These are phyloP conservation scores for Ophiostoma sp. DNA, from an alignment of 2,329 filamentous ascomycete species.

Conservation along the genomic window DNA sequence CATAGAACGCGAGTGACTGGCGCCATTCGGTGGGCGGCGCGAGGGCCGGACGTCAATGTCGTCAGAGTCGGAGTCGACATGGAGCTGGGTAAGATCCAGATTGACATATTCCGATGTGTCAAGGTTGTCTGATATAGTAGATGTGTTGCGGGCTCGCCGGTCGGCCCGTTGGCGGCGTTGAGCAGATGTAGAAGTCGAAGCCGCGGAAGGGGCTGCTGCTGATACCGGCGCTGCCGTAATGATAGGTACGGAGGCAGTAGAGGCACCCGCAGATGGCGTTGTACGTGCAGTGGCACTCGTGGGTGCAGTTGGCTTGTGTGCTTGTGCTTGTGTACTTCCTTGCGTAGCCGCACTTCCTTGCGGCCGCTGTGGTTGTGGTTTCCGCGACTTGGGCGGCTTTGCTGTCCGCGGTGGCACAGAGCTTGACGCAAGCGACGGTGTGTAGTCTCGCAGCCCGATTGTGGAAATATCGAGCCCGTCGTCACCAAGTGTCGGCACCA, in stretches of 20 bases:
- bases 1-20: conserved; percentile 58
- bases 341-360: not conserved
- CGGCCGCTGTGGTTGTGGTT: conserved; percentile 2
- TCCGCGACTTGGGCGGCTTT: not conserved
- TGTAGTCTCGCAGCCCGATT: not conserved
- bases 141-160: conserved; percentile 11
- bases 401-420: conserved; percentile 9
- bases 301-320: not conserved
- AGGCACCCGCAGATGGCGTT: not conserved
- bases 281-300: not conserved
- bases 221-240: not conserved
- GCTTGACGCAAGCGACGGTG: not conserved
- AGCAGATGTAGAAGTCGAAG: not conserved
- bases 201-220: not conserved
- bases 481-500: conserved; percentile 10
- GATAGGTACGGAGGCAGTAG: not conserved
- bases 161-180: conserved; percentile 1
- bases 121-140: conserved; percentile 12
- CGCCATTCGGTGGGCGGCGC: conserved; percentile 28
- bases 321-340: not conserved
- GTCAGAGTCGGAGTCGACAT: conserved; percentile 36
- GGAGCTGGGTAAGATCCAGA: conserved; percentile 28
- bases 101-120: conserved; percentile 19
- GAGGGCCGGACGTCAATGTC: conserved; percentile 38
- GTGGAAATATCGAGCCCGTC: conserved; percentile 5